Base-by-base conservation (phyloP, 2,329 filamentous ascomycete genomes). In the Harringtonia aguacate region DNA sequence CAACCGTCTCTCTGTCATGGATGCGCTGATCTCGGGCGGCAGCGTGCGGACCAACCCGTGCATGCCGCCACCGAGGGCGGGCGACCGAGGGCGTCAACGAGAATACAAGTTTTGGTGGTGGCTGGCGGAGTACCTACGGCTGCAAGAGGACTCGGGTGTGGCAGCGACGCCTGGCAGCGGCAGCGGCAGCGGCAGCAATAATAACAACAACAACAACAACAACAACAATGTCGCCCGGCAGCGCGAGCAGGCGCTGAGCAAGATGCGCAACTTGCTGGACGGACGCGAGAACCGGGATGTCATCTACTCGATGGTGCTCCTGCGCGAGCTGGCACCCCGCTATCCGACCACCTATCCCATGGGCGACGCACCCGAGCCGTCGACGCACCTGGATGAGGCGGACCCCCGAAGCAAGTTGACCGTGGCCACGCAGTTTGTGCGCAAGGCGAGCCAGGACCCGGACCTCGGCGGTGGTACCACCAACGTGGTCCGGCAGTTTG, bases 231-330 rank as follows among this genome's bases (percentile, higher is more conserved):
- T 55, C 46, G 66, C 64, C 46, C 77, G 72, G 53, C 69, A 34
- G 39, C 75, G 86, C 30, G 81, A 88, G 43, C 73, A 79, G 22
- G 74, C 77, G 2, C 66, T 95, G 27, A 62, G 62, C 5, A 72
- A 72, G 41, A 76, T 87, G 60, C 79, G 86, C 28, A 73, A 73
- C 45, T 70, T 90, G 20, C 71, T 95, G 13, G 84, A 87, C 52
- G 83, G 83, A 39, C 76, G 82, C 21, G 89, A 95, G 64, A 92
- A 90, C 55, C 79, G 89, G 43, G 88, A 95, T 58, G 82, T 95
- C 17, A 76, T 95, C 45, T 95, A 95, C 63, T 92, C 86, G 0
- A 82, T 95, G 51, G 86, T 85, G 9, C 77, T 94, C 44, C 79
- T 84, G 15, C 79, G 87, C 22, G 79, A 89, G 49, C 70, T 88